Evolutionary conservation across 2,329 filamentous ascomycete genomes (phyloP).

Genomic region (Karstenula rhodostoma): DNA sequence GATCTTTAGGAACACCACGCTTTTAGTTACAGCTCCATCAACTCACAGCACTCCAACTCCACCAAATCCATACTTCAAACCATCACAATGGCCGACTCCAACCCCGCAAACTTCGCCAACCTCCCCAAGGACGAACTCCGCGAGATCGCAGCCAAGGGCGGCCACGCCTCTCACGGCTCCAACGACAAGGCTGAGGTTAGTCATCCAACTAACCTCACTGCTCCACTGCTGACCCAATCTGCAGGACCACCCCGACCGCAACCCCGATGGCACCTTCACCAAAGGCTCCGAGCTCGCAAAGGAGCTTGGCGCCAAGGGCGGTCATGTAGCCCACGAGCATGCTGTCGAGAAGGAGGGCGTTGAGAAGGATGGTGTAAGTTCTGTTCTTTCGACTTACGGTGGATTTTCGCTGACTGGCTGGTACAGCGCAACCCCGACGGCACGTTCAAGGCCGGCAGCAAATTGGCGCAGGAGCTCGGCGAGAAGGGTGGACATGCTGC

Average conservation of each 20-base stretch:
- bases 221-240: background rate
- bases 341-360: conserved; percentile 24
- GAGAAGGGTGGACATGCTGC: conserved; percentile 31
- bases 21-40: background rate
- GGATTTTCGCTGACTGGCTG: background rate
- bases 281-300: conserved; percentile 48
- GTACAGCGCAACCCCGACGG: conserved; percentile 49
- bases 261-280: conserved; percentile 51
- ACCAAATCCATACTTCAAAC: conserved; percentile 10
- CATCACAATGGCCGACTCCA: conserved; percentile 50
- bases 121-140: conserved; percentile 59
- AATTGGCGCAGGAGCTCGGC: conserved; percentile 39
- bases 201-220: background rate
- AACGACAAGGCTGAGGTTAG: conserved; percentile 9
- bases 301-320: conserved; percentile 49
- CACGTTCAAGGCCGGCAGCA: conserved; percentile 39
- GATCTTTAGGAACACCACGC: background rate
- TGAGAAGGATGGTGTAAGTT: conserved; percentile 34
- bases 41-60: conserved; percentile 12
- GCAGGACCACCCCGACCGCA: conserved; percentile 38
- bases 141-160: conserved; percentile 60
- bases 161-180: conserved; percentile 50
- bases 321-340: conserved; percentile 43
- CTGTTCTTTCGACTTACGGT: background rate
- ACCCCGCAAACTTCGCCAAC: conserved; percentile 63